Evolutionary conservation across 2,329 filamentous ascomycete species (phyloP).

Genomic region (Hymenotorrendiella dingleyae): DNA sequence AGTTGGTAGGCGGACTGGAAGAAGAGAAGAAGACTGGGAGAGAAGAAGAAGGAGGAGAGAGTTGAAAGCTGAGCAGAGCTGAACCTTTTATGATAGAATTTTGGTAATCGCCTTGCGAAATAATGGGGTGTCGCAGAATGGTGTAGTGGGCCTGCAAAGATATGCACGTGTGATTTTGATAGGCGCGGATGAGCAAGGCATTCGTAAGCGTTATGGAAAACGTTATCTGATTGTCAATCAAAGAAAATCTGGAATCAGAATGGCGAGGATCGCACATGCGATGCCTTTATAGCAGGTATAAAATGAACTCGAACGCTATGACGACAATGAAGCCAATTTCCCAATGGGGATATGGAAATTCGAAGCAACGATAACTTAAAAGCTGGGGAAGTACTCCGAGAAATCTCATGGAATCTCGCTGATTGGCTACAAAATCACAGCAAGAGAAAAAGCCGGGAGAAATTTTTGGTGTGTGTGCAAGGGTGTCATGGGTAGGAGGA

Average conservation of each 20-base stretch:
- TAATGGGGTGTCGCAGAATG: constrained; percentile 8
- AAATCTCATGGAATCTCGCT: neutral
- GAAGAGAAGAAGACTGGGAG: too few relatives aligned
- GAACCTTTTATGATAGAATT: too few relatives aligned
- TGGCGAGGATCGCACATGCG: too few relatives aligned
- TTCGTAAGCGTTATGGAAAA: constrained; percentile 12
- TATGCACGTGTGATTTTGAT: constrained; percentile 21
- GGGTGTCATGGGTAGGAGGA: too few relatives aligned
- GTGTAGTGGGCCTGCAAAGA: constrained; percentile 12
- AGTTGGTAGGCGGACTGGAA: too few relatives aligned
- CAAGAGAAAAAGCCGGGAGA: too few relatives aligned
- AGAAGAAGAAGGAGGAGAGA: too few relatives aligned
- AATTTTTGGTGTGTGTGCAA: too few relatives aligned
- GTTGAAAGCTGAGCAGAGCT: too few relatives aligned
- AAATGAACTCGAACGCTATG: neutral
- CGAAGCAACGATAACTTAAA: neutral
- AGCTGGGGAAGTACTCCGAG: neutral
- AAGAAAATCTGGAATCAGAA: neutral
- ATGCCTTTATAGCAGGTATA: constrained; percentile 2
- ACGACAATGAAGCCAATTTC: constrained; percentile 5
- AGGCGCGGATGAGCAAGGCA: constrained; percentile 16
- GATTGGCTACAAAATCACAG: too few relatives aligned
- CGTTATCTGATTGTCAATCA: neutral
- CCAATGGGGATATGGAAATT: constrained; percentile 5
- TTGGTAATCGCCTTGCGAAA: too few relatives aligned